Conservation (phyloP, 306 rosid species). For the Fragaria ananassa region DNA sequence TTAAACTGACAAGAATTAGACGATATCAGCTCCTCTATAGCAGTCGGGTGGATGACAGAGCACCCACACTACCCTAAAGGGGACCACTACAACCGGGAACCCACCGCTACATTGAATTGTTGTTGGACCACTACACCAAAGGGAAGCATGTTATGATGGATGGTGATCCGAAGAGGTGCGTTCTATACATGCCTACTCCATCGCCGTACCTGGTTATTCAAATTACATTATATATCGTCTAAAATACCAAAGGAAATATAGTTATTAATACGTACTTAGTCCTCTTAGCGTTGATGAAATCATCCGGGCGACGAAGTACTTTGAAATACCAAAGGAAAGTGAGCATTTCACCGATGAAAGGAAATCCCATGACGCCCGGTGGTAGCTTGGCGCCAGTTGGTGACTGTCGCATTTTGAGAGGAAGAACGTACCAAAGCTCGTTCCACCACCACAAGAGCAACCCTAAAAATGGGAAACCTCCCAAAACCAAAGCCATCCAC, state of each 20-base stretch:
- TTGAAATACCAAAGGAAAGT: slow-evolving; percentile 50
- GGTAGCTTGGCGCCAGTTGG: slow-evolving; percentile 18
- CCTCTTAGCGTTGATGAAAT: slow-evolving; percentile 34
- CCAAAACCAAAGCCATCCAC: slow-evolving; percentile 22
- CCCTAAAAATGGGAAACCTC: slow-evolving; percentile 24
- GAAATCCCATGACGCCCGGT: slow-evolving; percentile 33
- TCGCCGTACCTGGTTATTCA: slow-evolving; percentile 29
- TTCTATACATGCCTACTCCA: slow-evolving; percentile 28
- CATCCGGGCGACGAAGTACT: slow-evolving; percentile 38
- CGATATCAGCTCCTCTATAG: no score
- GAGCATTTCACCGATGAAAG: slow-evolving; percentile 23
- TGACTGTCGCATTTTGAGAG: not conserved
- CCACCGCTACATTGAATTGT: no score
- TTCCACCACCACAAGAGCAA: slow-evolving; percentile 41
- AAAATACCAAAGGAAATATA: not conserved
- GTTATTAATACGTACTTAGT: slow-evolving; percentile 25
- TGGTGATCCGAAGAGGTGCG: slow-evolving; percentile 31
- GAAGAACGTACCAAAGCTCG: slow-evolving; percentile 28
- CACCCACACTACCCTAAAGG: no score
- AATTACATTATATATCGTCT: not conserved
- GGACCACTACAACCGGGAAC: no score
- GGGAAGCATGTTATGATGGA: slow-evolving; percentile 36
- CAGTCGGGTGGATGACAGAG: no score
- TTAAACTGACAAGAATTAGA: no score
- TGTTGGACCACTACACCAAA: no score